These are phyloP conservation scores for Calonectria hawksworthii DNA, from an alignment of 2,329 filamentous ascomycete species.

Conservation along the genomic window DNA sequence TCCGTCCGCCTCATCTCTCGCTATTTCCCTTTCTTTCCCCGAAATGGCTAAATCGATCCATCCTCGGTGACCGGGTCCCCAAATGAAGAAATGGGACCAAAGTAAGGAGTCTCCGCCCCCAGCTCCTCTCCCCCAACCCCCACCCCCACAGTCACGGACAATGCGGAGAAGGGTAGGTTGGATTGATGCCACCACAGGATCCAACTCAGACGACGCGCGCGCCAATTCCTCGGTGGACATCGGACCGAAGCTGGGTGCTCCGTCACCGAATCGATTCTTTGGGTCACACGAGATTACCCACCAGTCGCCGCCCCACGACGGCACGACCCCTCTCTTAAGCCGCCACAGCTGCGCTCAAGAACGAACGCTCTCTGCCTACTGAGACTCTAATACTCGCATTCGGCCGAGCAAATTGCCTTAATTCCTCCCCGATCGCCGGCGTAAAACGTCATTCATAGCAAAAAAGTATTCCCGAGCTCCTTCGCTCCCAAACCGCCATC, in stretches of 20 bases:
- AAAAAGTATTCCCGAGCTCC: background rate
- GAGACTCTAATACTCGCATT: constrained; percentile 1
- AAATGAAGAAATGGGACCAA: background rate
- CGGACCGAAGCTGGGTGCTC: constrained; percentile 20
- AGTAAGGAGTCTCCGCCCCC: background rate
- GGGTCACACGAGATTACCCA: constrained; percentile 17
- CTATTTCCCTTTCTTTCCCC: background rate
- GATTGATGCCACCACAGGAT: background rate
- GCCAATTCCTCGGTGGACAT: constrained; percentile 18
- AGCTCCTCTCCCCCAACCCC: constrained; percentile 16
- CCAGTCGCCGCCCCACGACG: constrained; percentile 19
- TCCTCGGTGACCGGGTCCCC: background rate
- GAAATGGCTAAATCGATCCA: background rate
- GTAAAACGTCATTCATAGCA: background rate
- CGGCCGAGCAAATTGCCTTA: background rate
- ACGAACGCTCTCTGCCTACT: background rate
- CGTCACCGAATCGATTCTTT: constrained; percentile 17
- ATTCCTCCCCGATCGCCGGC: background rate
- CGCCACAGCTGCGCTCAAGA: constrained; percentile 8
- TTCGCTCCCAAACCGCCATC: constrained; percentile 13
- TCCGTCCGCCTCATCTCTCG: background rate
- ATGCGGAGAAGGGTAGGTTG: constrained; percentile 19
- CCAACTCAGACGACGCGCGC: background rate
- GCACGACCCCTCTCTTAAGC: constrained; percentile 19
- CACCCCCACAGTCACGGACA: constrained; percentile 17